Evolutionary conservation across 2,329 filamentous ascomycete species (phyloP).

Genomic region (Scedosporium dehoogii): DNA sequence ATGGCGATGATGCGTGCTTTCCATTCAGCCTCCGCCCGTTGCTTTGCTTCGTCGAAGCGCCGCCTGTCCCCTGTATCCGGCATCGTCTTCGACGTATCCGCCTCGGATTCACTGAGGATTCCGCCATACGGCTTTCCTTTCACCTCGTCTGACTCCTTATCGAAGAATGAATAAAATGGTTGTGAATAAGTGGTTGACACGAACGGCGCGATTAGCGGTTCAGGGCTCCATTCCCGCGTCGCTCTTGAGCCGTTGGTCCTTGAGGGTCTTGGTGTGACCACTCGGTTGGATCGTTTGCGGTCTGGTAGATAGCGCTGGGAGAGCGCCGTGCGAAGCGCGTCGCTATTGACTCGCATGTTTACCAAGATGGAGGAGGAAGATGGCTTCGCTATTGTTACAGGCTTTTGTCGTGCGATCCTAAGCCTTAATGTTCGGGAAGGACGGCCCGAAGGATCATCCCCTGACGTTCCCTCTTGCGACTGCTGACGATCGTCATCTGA

Average conservation of each 20-base stretch:
- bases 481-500: constrained; percentile 32
- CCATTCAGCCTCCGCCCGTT: constrained; percentile 89
- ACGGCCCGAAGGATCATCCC: constrained; percentile 11
- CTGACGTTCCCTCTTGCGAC: constrained; percentile 24
- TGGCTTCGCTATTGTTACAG: constrained; percentile 13
- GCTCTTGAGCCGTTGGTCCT: constrained; percentile 2
- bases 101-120: constrained; percentile 79
- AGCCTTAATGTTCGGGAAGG: constrained; percentile 2
- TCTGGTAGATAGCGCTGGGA: constrained; percentile 12
- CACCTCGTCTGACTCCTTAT: constrained; percentile 78
- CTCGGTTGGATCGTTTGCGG: constrained; percentile 7
- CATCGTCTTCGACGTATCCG: constrained; percentile 82
- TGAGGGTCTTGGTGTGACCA: constrained; percentile 11
- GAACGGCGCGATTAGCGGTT: constrained; percentile 43
- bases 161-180: constrained; percentile 80
- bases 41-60: constrained; percentile 80
- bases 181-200: constrained; percentile 55
- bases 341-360: constrained; percentile 45
- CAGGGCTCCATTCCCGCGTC: background rate
- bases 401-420: constrained; percentile 4
- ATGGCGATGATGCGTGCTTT: constrained; percentile 51
- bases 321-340: constrained; percentile 51
- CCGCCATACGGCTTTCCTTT: constrained; percentile 95
- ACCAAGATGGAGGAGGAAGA: constrained; percentile 38
- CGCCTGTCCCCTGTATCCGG: constrained; percentile 72